Evolutionary conservation across 2,329 filamentous ascomycete genomes (phyloP), one percentile per base, ranked within the genome.

Genomic region (Claviceps pusilla): DNA sequence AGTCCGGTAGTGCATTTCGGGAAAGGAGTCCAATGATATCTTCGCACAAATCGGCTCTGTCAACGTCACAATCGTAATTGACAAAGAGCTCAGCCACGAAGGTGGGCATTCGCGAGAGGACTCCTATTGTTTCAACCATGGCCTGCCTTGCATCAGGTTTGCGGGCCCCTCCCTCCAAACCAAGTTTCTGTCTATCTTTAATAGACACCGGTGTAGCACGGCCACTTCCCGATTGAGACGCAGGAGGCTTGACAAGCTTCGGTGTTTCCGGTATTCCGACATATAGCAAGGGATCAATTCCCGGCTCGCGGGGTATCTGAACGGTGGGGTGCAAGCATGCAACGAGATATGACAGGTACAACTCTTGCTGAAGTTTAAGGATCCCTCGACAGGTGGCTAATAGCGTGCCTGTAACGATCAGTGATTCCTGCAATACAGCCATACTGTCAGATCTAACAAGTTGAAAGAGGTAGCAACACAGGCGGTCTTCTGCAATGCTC

Each of bases 51-150:
- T 98, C 93, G 52, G 84, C 84, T 51, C 90, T 81, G 65, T 98
- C 88, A 52, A 89, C 83, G 64, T 97, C 90, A 64, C 91, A 98
- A 68, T 98, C 93, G 65, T 97, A 98, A 68, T 98, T 98, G 69
- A 97, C 83, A 66, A 96, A 98, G 7, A 98, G 76, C 68, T 98
- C 94, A 11, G 86, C 83, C 82, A 97, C 89, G 65, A 94, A 98
- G 46, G 84, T 90, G 0, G 93, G 89, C 75, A 98, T 95, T 46
- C 94, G 80, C 42, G 89, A 87, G 56, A 98, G 74, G 54, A 91
- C 89, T 41, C 91, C 90, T 48, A 98, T 85, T 61, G 87, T 95
- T 71, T 98, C 93, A 4, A 98, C 89, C 93, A 98, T 98, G 37
- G 93, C 90, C 73, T 98, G 93, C 60, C 93, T 80, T 35, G 93